phyloP scores from a whole-genome alignment of 2,329 filamentous ascomycete genomes.

The Ophiosphaerella narmari region DNA sequence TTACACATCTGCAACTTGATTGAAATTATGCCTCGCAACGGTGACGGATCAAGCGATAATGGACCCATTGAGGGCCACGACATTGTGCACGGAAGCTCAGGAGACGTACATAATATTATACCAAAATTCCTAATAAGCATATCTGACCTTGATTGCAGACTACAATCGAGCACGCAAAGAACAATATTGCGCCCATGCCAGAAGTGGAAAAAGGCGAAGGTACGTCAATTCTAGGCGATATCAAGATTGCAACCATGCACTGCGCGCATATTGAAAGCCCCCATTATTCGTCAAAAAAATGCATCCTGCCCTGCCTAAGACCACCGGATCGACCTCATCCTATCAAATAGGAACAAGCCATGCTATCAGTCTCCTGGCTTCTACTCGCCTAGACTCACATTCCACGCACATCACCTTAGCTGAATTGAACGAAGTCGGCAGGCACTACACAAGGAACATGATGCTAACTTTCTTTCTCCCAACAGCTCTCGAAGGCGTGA shows the following conservation, averaged over 20 bases:
- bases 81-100: conserved; percentile 42
- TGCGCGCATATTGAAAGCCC: too few relatives aligned
- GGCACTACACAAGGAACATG: neutral
- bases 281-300: too few relatives aligned
- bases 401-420: too few relatives aligned
- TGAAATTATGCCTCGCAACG: conserved; percentile 46
- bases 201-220: conserved; percentile 46
- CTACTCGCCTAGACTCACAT: too few relatives aligned
- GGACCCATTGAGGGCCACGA: conserved; percentile 45
- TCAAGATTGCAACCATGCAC: too few relatives aligned
- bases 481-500: conserved; percentile 39
- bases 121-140: neutral
- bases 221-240: conserved; percentile 14
- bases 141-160: conserved; percentile 10
- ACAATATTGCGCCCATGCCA: conserved; percentile 47
- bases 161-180: conserved; percentile 43
- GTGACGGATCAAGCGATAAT: conserved; percentile 48
- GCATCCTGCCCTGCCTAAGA: too few relatives aligned
- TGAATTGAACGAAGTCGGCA: too few relatives aligned
- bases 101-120: conserved; percentile 31
- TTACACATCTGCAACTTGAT: neutral
- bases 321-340: too few relatives aligned
- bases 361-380: too few relatives aligned
- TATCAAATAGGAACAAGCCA: too few relatives aligned
- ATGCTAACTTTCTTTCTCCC: conserved; percentile 2